Evolutionary conservation across 345 rosid genomes (phyloP), one percentile per base, ranked within the genome.

Genomic region (Moricandia arvensis): DNA sequence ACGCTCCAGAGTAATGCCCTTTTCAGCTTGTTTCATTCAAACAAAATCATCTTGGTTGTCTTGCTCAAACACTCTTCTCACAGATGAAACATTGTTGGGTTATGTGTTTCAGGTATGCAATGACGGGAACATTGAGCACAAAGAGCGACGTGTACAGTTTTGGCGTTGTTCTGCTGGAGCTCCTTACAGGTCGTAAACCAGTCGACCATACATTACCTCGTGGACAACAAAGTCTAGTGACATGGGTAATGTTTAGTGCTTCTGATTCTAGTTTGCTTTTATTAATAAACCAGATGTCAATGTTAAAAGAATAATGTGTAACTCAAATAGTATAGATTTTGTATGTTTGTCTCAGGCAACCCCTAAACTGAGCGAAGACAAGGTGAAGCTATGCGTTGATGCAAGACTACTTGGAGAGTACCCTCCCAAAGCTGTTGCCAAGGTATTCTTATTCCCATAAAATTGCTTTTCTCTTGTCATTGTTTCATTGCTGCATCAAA

Each of bases 1-100:
- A 94, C 83, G 98, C 97, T 60, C 98, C 98, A 24, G 98, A 94
- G 98, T 94, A 86, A 87, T 88, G 58, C 34, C 37, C 61, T 79
- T 59, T 55, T 55, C 30, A 21, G 30, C 16, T 54, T 53, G n/a
- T 63, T 51, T 34, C 17, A 63, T 34, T 53, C 37, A 49, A 26
- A 63, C 53, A 33, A 6, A 6, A 51, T 34, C 29, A 33, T 5
- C 11, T 41, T 7, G 47, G 49, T 21, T 21, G 24, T 21, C 24
- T 21, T 21, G 24, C 37, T 21, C 2, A 15, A 16, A 21, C 30
- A 13, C 7, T 57, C 66, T 59, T 27, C 37, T 59, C 63, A 30
- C 21, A 29, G 63, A 3, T 30, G 38, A 58, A 54, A 38, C 29
- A 54, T 13, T 54, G 53, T 38, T 71, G 30, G 31, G 33, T 26